Evolutionary conservation across 129 eudicot genomes (phyloP), one percentile per base, ranked within the genome.

Genomic region (Chrysanthemum makinoi): DNA sequence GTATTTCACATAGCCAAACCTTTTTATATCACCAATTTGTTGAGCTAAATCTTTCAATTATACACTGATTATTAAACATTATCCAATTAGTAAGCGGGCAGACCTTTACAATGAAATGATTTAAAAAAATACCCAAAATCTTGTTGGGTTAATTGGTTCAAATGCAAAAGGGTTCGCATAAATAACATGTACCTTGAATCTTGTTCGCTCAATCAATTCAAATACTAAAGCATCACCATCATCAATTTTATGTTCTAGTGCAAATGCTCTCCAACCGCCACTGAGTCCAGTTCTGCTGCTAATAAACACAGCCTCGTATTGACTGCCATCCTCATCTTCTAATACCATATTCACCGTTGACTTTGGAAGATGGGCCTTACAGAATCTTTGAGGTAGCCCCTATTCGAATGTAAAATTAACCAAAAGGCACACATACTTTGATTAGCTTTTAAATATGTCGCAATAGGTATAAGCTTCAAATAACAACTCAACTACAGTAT

Each of bases 261-360:
- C 95, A 75, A 90, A 90, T 69, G 87, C 97, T 80, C 89, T 83
- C 95, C 97, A 90, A 28, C 97, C 97, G 26, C 95, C 97, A 70
- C 97, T 90, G 16, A 90, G 82, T 66, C 96, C 96, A 65, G 80
- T 73, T 75, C 94, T 79, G 69, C 77, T 58, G 83, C 96, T 75
- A 28, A 90, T 87, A 74, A 64, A 90, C 30, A 87, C 79, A 43
- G 91, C 85, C 0, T 87, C 94, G 60, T 65, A 87, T 54, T 87
- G 91, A 22, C 65, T 9, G 3, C 89, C 94, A 55, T 83, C 81
- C 73, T 90, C 94, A 66, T 87, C 70, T 81, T 87, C 96, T 58
- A 90, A 69, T 26, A 90, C 75, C 55, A 87, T 70, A 52, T 76
- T 84, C 62, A 54, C 75, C 33, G 85, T 81, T 14, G 86, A 70